Evolutionary conservation across 805 yeast genomes (phyloP).

Genomic region (Cyberlindnera mycetangii): DNA sequence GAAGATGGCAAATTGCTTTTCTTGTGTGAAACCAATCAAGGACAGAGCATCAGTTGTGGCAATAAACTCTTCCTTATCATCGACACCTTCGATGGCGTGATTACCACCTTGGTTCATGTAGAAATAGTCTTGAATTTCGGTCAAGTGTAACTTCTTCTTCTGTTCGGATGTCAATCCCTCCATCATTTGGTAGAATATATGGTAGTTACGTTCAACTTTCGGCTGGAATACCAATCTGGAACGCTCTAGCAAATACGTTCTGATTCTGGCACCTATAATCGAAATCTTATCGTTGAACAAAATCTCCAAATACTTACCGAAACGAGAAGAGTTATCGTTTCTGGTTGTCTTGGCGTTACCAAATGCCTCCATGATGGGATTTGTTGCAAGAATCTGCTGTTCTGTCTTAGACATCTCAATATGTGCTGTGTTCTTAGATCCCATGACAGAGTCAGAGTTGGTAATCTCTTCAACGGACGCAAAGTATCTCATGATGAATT

Average conservation of each 20-base stretch:
- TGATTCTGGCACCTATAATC: conserved; percentile 90
- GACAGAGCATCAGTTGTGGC: conserved; percentile 74
- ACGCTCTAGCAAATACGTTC: conserved; percentile 90
- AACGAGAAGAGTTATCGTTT: conserved; percentile 96
- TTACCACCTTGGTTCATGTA: conserved; percentile 91
- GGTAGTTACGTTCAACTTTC: conserved; percentile 85
- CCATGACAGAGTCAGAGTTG: conserved; percentile 32
- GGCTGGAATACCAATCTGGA: conserved; percentile 95
- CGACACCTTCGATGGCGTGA: conserved; percentile 66
- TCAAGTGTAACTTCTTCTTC: conserved; percentile 57
- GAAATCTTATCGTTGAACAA: conserved; percentile 70
- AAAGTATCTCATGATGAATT: conserved; percentile 95
- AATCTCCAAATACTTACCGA: conserved; percentile 93
- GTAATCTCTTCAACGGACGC: conserved; percentile 77
- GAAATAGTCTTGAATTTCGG: conserved; percentile 63
- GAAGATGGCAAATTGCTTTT: conserved; percentile 66
- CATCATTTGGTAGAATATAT: conserved; percentile 86
- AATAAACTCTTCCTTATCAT: conserved; percentile 75
- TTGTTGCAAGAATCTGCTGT: conserved; percentile 91
- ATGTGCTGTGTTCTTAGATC: conserved; percentile 41
- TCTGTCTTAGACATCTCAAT: conserved; percentile 85
- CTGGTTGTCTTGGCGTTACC: conserved; percentile 98
- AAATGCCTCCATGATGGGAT: conserved; percentile 96
- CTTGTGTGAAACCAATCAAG: conserved; percentile 68
- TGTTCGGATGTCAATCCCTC: conserved; percentile 60